A percentile compares a stretch with the other conserved stretches of the same genome.
Evolutionary conservation across 129 eudicot genomes (phyloP).

Genomic region (Centella asiatica): DNA sequence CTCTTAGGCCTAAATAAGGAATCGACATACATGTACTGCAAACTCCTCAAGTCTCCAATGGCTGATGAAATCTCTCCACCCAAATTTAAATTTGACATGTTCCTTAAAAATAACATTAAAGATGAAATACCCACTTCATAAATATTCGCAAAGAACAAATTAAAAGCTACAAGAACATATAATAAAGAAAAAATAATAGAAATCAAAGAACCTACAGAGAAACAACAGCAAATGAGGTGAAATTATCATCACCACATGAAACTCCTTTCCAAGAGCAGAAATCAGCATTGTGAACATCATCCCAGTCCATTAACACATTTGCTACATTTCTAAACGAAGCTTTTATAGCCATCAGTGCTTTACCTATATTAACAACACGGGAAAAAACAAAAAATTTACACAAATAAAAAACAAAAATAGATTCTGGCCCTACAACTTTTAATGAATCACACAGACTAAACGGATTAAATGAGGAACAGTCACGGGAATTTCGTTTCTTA

Average conservation of each 20-base stretch:
- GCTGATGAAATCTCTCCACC: conserved; percentile 85
- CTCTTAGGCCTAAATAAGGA: not conserved
- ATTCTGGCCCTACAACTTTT: too few species aligned
- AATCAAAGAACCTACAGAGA: conserved; percentile 37
- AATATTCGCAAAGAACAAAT: not conserved
- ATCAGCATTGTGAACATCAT: conserved; percentile 57
- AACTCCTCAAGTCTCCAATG: conserved; percentile 59
- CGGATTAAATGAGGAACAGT: too few species aligned
- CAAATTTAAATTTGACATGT: conserved; percentile 66
- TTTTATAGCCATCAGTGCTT: conserved; percentile 60
- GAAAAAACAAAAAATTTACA: too few species aligned
- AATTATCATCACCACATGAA: conserved; percentile 55
- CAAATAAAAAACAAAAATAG: too few species aligned
- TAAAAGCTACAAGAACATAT: not conserved
- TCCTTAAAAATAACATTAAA: conserved; percentile 28
- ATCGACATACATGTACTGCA: conserved; percentile 67
- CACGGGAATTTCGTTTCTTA: too few species aligned
- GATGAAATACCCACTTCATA: not conserved
- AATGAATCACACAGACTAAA: too few species aligned
- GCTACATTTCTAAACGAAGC: conserved; percentile 72
- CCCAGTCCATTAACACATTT: conserved; percentile 71
- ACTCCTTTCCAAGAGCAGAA: conserved; percentile 81
- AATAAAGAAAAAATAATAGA: not conserved
- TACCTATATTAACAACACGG: too few species aligned
- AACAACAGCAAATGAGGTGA: conserved; percentile 53